phyloP scores from a whole-genome alignment of 208 protist species.

The Trypanosoma cruzi region DNA sequence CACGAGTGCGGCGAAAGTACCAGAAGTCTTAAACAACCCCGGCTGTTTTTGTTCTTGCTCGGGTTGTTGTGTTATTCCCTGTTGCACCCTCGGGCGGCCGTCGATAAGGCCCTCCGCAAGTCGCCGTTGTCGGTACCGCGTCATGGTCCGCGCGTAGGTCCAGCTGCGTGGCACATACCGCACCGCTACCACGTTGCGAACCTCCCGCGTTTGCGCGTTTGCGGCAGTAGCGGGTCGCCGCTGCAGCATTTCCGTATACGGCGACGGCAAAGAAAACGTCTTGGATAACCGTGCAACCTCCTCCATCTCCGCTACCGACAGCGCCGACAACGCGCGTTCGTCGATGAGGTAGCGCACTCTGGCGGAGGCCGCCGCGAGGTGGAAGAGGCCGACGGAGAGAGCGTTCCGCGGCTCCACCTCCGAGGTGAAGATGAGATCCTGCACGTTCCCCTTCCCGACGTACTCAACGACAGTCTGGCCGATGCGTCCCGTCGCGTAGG shows the following conservation, averaged over 20 bases:
- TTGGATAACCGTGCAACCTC: constrained; percentile 53
- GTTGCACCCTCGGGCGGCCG: constrained; percentile 2
- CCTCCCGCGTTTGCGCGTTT: neutral
- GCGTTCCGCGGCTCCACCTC: constrained; percentile 12
- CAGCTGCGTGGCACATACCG: constrained; percentile 28
- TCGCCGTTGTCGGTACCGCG: constrained; percentile 8
- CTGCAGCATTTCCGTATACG: constrained; percentile 60
- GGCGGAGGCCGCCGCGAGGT: constrained; percentile 41
- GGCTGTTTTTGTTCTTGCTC: neutral
- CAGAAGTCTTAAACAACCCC: neutral
- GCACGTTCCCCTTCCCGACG: constrained; percentile 34
- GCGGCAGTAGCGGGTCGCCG: neutral
- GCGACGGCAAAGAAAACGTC: constrained; percentile 43
- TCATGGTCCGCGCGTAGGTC: constrained; percentile 19
- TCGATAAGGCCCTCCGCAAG: constrained; percentile 19
- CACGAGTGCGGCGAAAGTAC: constrained; percentile 4
- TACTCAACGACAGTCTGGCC: constrained; percentile 59
- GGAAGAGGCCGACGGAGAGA: constrained; percentile 35
- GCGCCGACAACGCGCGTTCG: constrained; percentile 5
- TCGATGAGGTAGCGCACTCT: constrained; percentile 34
- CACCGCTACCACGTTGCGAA: constrained; percentile 6
- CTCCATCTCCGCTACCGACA: constrained; percentile 29
- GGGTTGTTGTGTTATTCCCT: neutral
- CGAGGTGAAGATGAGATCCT: constrained; percentile 11
- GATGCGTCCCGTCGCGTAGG: constrained; percentile 49